phyloP scores from a whole-genome alignment of 805 yeast species.

The Candida krabiensis region DNA sequence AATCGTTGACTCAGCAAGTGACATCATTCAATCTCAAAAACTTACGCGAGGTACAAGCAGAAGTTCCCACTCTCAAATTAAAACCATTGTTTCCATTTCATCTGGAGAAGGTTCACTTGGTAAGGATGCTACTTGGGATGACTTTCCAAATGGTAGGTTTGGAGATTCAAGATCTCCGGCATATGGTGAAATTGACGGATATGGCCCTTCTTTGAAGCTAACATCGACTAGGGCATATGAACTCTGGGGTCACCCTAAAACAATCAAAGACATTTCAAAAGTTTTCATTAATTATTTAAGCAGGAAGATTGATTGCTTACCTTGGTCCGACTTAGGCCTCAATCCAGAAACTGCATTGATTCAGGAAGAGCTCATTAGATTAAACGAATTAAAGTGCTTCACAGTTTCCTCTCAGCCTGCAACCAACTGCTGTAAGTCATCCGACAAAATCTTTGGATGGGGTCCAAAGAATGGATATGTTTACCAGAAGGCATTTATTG shows the following conservation, averaged over 20 bases:
- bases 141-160: conserved; percentile 92
- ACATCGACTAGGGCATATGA: conserved; percentile 63
- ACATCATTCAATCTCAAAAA: conserved; percentile 11
- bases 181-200: conserved; percentile 96
- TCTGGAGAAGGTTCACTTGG: conserved; percentile 83
- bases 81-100: conserved; percentile 71
- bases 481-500: conserved; percentile 94
- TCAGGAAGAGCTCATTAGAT: conserved; percentile 82
- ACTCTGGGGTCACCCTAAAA: conserved; percentile 79
- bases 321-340: conserved; percentile 88
- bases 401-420: conserved; percentile 97
- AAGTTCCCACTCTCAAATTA: conserved; percentile 39
- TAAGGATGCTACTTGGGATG: conserved; percentile 95
- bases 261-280: conserved; percentile 56
- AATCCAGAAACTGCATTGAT: conserved; percentile 89
- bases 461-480: conserved; percentile 89
- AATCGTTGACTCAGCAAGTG: conserved; percentile 25
- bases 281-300: conserved; percentile 73
- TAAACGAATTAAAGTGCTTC: conserved; percentile 74
- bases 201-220: conserved; percentile 87
- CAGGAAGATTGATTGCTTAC: conserved; percentile 73
- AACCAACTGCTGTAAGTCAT: conserved; percentile 70
- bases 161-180: conserved; percentile 97
- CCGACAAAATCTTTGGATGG: conserved; percentile 95
- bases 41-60: conserved; percentile 12